Evolutionary conservation across 1,139 yeast genomes (phyloP), one percentile per base, ranked within the genome.

Genomic region (Yamadazyma triangularis): DNA sequence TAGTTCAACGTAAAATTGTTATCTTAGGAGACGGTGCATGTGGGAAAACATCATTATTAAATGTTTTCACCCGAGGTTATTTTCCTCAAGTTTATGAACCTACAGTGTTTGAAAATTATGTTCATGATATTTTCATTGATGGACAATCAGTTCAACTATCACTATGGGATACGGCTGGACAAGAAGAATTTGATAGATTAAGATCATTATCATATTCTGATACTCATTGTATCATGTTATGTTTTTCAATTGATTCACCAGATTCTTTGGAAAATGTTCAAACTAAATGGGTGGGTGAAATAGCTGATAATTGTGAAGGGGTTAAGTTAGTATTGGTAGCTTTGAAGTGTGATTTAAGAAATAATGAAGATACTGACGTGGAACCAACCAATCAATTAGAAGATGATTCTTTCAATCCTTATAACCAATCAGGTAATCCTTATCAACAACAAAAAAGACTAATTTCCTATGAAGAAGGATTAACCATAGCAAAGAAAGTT

Each of bases 21-120:
- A 91, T 91, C 44, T 70, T 91, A 27, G 98, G 98, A 29, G 98
- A 91, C 60, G 98, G 98, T 77, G 97, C 97, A 22, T 65, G 71
- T 51, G 72, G 72, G 39, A 64, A 64, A 47, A 56, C 63, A 5
- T 57, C 63, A 4, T 69, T 91, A 37, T 70, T 91, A 52, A 93
- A 91, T 55, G 96, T 93, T 39, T 91, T 91, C 63, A 91, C 98
- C 5, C 72, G 96, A 50, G 98, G 98, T 2, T 91, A 91, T 61
- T 91, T 91, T 61, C 98, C 98, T 8, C 96, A 91, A 53, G 97
- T 91, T 13, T 91, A 91, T 58, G 98, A 91, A 51, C 98, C 98
- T 15, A 91, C 98, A 0, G 97, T 91, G 22, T 91, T 91, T 59
- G 98, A 91, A 57, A 91, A 91, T 64, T 91, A 91, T 56, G 95